Conservation (phyloP, 495 filamentous ascomycete species). For the Pseudomonodictys pantanalensis region DNA sequence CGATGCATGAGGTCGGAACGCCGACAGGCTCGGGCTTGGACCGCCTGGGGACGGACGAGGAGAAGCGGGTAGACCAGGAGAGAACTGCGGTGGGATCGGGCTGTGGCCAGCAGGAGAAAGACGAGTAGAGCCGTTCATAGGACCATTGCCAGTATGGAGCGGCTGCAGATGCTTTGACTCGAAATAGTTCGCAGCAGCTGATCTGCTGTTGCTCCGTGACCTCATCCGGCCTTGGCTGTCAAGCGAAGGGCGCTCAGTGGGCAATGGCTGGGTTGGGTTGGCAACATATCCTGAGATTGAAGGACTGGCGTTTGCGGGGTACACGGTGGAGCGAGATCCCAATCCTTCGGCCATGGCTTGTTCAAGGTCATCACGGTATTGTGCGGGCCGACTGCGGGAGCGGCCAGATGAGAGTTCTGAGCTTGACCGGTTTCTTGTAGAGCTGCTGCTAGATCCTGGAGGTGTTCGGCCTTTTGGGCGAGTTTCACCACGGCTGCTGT, state of each 20-base stretch:
- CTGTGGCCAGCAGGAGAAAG: slow-evolving; percentile 24
- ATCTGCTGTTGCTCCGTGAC: slow-evolving; percentile 36
- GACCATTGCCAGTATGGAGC: slow-evolving; percentile 26
- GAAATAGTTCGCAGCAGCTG: slow-evolving; percentile 35
- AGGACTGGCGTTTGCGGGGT: slow-evolving; percentile 25
- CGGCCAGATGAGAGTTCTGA: slow-evolving; percentile 42
- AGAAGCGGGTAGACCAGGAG: slow-evolving; percentile 29
- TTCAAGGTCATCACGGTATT: slow-evolving; percentile 44
- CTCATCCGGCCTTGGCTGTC: slow-evolving; percentile 24
- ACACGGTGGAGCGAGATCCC: slow-evolving; percentile 22
- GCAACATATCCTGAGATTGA: slow-evolving; percentile 30
- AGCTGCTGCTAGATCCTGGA: slow-evolving; percentile 34
- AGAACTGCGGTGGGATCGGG: slow-evolving; percentile 9
- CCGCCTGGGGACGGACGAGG: slow-evolving; percentile 30
- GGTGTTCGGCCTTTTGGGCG: slow-evolving; percentile 27
- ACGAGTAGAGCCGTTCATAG: slow-evolving; percentile 17
- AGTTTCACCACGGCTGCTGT: slow-evolving; percentile 20
- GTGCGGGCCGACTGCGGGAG: slow-evolving; percentile 39
- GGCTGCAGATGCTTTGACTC: slow-evolving; percentile 37
- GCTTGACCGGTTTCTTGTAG: slow-evolving; percentile 40
- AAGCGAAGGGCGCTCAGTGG: slow-evolving; percentile 13
- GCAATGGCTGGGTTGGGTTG: slow-evolving; percentile 20
- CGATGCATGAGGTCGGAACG: slow-evolving; percentile 30
- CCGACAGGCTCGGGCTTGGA: slow-evolving; percentile 18
- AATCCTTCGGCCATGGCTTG: slow-evolving; percentile 42